Percentiles rank a stretch among this genome's conserved stretches.
These are phyloP conservation scores for Saccharomycopsis javanensis DNA, from an alignment of 805 yeast genomes.

Conservation along the genomic window DNA sequence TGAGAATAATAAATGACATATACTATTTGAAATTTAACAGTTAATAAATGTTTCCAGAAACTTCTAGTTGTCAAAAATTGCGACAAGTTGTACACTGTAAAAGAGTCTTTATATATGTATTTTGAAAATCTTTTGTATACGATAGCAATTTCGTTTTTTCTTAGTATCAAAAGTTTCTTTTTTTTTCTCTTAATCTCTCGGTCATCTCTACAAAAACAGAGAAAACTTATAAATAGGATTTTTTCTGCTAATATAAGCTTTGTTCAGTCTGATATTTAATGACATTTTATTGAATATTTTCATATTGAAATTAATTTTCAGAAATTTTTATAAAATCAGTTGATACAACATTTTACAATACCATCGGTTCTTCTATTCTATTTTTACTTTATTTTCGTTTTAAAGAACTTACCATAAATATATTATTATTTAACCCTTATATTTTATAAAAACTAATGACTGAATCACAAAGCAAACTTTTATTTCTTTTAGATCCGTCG, in stretches of 20 bases:
- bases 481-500: slow-evolving; percentile 16
- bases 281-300: too few species aligned
- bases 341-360: neutral
- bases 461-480: slow-evolving; percentile 3
- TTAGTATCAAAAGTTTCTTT: neutral
- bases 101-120: too few species aligned
- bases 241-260: too few species aligned
- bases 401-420: neutral
- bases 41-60: too few species aligned
- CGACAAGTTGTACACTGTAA: neutral
- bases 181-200: neutral
- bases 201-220: neutral
- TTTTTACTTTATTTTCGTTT: neutral
- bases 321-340: too few species aligned
- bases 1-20: neutral
- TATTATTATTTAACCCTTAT: too few species aligned
- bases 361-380: too few species aligned
- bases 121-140: neutral
- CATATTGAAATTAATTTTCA: too few species aligned
- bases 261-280: too few species aligned
- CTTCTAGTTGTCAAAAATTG: neutral
- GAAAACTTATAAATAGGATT: neutral
- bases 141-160: neutral
- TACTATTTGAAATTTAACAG: neutral
- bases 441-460: slow-evolving; percentile 40